phyloP scores from a whole-genome alignment of 2,329 filamentous ascomycete species.

The Fusarium sterilihyphosum region DNA sequence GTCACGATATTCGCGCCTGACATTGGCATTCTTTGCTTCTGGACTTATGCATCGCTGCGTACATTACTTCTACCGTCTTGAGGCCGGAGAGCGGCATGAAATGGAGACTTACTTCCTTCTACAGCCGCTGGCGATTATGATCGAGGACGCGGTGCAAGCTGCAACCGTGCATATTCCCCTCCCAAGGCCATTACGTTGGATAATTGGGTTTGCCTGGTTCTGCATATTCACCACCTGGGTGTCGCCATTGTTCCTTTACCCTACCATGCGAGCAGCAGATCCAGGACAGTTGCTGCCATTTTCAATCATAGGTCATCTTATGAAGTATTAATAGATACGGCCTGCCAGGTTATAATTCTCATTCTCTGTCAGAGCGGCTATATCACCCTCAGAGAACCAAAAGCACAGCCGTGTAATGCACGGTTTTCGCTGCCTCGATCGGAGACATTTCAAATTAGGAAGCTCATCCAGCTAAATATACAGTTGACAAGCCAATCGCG shows the following conservation, averaged over 20 bases:
- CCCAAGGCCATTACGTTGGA: neutral
- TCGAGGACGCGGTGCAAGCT: neutral
- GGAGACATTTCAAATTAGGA: neutral
- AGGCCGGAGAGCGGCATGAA: neutral
- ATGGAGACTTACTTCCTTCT: neutral
- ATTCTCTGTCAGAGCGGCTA: neutral
- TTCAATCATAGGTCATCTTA: neutral
- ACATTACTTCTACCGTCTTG: neutral
- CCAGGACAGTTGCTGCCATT: neutral
- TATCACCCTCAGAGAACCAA: neutral
- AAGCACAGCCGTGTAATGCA: neutral
- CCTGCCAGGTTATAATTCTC: neutral
- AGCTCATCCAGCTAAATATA: neutral
- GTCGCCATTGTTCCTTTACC: neutral
- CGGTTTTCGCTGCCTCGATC: neutral
- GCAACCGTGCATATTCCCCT: accelerated
- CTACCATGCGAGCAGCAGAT: neutral
- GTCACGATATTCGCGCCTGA: neutral
- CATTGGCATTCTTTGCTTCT: neutral
- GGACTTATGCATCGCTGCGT: neutral
- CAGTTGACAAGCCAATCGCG: neutral
- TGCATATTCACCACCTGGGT: neutral
- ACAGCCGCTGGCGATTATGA: neutral
- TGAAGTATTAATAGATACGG: neutral
- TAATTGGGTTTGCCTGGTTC: neutral